phyloP scores from a whole-genome alignment of 2,329 filamentous ascomycete species.

The Didymosphaeria variabile region DNA sequence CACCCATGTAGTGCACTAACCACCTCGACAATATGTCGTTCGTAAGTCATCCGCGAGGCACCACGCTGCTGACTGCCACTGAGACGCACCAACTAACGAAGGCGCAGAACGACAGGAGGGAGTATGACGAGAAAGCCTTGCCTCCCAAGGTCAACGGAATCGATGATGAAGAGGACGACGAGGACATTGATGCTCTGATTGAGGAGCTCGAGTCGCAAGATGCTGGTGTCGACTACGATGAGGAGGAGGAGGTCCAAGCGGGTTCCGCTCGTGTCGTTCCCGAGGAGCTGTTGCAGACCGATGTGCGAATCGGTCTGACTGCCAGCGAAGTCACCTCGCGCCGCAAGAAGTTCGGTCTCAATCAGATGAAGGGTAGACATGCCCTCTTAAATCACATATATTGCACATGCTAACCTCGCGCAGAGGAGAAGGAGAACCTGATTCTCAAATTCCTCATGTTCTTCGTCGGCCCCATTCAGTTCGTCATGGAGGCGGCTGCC shows the following conservation, averaged over 20 bases:
- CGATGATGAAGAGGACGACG: conserved; percentile 76
- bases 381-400: background rate
- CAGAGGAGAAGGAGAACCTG: conserved; percentile 84
- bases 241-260: conserved; percentile 65
- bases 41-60: conserved; percentile 21
- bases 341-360: conserved; percentile 80
- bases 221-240: conserved; percentile 71
- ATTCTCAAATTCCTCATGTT: conserved; percentile 83
- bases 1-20: conserved; percentile 29
- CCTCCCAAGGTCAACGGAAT: conserved; percentile 25
- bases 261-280: conserved; percentile 69
- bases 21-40: conserved; percentile 39
- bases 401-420: conserved; percentile 22
- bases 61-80: background rate
- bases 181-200: conserved; percentile 87
- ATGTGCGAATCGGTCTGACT: conserved; percentile 76
- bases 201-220: conserved; percentile 87
- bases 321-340: conserved; percentile 71
- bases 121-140: conserved; percentile 29
- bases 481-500: conserved; percentile 88
- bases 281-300: conserved; percentile 80
- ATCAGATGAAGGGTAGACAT: conserved; percentile 75
- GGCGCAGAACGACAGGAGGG: conserved; percentile 41
- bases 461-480: conserved; percentile 90
- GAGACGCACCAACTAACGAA: conserved; percentile 12